Evolutionary conservation across 1,284 basidiomycete genomes (phyloP).

Genomic region (Rhodotorula sp.): DNA sequence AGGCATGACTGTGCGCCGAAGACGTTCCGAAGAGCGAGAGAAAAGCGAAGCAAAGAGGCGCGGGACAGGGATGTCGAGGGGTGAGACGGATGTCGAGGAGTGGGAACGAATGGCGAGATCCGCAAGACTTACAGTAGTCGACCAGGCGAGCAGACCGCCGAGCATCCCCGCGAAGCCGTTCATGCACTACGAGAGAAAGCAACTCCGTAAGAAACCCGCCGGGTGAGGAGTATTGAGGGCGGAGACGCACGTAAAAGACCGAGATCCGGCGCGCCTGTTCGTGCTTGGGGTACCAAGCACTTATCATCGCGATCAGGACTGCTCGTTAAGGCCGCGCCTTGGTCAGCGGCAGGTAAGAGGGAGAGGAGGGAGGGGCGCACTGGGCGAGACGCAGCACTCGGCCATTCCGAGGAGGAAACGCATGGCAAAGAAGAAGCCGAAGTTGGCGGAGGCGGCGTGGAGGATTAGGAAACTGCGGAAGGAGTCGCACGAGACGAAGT

Average conservation of each 20-base stretch:
- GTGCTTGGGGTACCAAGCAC: constrained; percentile 68
- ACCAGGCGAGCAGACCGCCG: no score
- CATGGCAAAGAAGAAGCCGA: constrained; percentile 48
- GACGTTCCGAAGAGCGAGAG: no score
- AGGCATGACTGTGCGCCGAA: no score
- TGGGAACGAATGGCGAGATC: no score
- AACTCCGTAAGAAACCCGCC: neutral
- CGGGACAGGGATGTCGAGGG: no score
- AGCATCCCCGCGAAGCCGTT: no score
- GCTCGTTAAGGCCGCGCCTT: constrained; percentile 28
- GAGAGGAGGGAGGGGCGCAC: constrained; percentile 52
- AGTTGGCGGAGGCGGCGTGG: constrained; percentile 47
- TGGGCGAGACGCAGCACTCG: constrained; percentile 46
- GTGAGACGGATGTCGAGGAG: no score
- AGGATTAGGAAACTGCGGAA: constrained; percentile 56
- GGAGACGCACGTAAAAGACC: constrained; percentile 57
- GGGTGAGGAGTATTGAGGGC: no score
- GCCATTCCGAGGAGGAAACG: constrained; percentile 59
- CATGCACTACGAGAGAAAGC: no score
- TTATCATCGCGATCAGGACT: constrained; percentile 61
- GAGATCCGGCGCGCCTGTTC: constrained; percentile 64
- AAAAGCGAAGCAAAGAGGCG: no score
- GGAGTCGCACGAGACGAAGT: neutral
- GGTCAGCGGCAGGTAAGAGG: no score
- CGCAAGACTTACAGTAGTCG: no score